These are phyloP conservation scores for Selenicereus undatus DNA, from an alignment of 148 eudicot genomes.

Conservation along the genomic window DNA sequence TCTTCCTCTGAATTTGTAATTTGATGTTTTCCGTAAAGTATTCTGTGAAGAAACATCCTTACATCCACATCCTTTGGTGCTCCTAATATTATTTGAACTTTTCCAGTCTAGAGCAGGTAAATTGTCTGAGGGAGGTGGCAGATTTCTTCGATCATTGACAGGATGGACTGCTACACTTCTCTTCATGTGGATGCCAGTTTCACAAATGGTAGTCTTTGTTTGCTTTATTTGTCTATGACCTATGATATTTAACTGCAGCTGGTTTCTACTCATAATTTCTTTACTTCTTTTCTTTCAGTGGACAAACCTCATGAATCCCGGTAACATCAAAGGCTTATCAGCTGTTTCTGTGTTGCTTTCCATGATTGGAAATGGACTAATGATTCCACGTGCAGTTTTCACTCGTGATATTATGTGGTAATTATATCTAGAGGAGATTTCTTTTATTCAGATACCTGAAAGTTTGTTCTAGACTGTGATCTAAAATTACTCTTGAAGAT, in stretches of 20 bases:
- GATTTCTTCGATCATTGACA: constrained; percentile 66
- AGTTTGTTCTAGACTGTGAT: neutral
- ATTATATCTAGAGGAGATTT: constrained; percentile 6
- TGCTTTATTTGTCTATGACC: constrained; percentile 5
- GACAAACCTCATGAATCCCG: constrained; percentile 89
- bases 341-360: constrained; percentile 90
- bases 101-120: constrained; percentile 76
- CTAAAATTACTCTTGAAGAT: neutral
- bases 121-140: constrained; percentile 62
- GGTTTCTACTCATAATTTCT: constrained; percentile 14
- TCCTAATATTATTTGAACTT: constrained; percentile 19
- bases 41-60: no score
- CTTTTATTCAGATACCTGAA: neutral
- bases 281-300: constrained; percentile 49
- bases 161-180: constrained; percentile 99
- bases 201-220: constrained; percentile 63
- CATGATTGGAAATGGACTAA: constrained; percentile 86
- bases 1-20: neutral
- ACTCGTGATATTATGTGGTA: constrained; percentile 97
- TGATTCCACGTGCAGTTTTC: constrained; percentile 96
- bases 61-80: neutral
- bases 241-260: neutral
- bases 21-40: neutral
- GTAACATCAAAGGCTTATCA: constrained; percentile 91
- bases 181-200: constrained; percentile 99